Evolutionary conservation across 768 basidiomycete genomes (phyloP), one percentile per base, ranked within the genome.

Genomic region (Ephemerocybe angulata): DNA sequence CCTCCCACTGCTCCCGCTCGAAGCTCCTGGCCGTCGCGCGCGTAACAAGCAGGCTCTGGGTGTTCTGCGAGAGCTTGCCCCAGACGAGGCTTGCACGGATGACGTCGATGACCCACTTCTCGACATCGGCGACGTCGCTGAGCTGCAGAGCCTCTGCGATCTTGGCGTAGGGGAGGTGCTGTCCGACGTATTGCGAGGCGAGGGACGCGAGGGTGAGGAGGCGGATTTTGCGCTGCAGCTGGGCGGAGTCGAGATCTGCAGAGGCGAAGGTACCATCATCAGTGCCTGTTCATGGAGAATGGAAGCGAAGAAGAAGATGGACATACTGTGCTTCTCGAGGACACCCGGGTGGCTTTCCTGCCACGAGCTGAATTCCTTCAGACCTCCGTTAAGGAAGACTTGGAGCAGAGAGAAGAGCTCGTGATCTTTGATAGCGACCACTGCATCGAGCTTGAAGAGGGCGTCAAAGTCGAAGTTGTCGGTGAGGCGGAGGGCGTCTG

Each of bases 81-180:
- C 84, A 82, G 29, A 93, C 67, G 42, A 94, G 80, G 25, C 87
- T 85, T 2, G 84, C 80, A 52, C 92, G 88, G 61, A 94, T 92
- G 53, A 87, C 92, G 70, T 93, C 90, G 58, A 94, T 93, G 37
- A 85, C 84, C 90, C 90, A 93, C 63, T 81, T 85, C 67, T 94
- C 93, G 27, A 94, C 90, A 56, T 89, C 76, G 24, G 79, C 72
- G 21, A 68, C 57, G 24, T 84, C 78, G 7, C 91, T 82, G 59
- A 89, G 81, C n/a, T n/a, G n/a, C 41, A 94, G 70, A 12, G 81
- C 76, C 27, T 82, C 74, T 1, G 86, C 85, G 33, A 95, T 82
- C 62, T 77, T 80, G 10, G 81, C 67, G 67, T 94, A 94, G 0
- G 86, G 70, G 13, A 95, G 74, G 61, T 86, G 84, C 43, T 82